A percentile compares a stretch with the other conserved stretches of the same genome.
These are phyloP conservation scores for Harringtonia lauricola DNA, from an alignment of 2,329 filamentous ascomycete species.

Conservation along the genomic window DNA sequence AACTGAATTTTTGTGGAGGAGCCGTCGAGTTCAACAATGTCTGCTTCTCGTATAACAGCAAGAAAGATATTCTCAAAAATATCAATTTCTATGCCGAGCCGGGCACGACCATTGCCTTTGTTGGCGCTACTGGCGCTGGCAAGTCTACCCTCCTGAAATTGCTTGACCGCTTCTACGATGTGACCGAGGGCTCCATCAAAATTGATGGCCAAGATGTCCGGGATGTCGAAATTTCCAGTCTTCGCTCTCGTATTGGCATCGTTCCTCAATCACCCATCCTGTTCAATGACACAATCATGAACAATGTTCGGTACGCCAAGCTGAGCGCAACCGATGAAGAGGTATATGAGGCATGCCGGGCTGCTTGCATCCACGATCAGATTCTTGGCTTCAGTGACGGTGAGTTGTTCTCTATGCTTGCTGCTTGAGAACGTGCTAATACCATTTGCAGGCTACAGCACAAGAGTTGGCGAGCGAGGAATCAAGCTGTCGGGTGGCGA, in stretches of 20 bases:
- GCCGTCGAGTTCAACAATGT: constrained; percentile 44
- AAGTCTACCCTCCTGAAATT: constrained; percentile 48
- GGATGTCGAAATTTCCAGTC: constrained; percentile 36
- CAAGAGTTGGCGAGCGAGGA: constrained; percentile 38
- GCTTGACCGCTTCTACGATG: constrained; percentile 49
- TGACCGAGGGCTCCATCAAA: constrained; percentile 37
- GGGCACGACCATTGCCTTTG: constrained; percentile 47
- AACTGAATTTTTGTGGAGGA: constrained; percentile 39
- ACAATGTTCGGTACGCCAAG: constrained; percentile 46
- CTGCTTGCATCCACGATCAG: constrained; percentile 47
- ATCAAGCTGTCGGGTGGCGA: constrained; percentile 56
- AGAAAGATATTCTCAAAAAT: constrained; percentile 44
- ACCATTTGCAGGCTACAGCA: constrained; percentile 29
- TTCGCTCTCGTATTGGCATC: constrained; percentile 42
- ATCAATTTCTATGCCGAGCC: constrained; percentile 38
- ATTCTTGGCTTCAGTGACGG: constrained; percentile 42
- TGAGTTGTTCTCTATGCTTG: constrained; percentile 8
- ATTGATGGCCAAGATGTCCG: constrained; percentile 48
- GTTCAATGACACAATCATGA: constrained; percentile 48
- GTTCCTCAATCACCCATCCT: constrained; percentile 45
- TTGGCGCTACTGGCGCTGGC: constrained; percentile 48
- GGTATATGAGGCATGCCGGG: constrained; percentile 41
- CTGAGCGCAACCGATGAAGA: constrained; percentile 43
- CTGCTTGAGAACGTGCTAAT: constrained; percentile 4
- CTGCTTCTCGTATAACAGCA: constrained; percentile 47